phyloP scores from a whole-genome alignment of 75 land plant genomes.

The Gnetum montanum region DNA sequence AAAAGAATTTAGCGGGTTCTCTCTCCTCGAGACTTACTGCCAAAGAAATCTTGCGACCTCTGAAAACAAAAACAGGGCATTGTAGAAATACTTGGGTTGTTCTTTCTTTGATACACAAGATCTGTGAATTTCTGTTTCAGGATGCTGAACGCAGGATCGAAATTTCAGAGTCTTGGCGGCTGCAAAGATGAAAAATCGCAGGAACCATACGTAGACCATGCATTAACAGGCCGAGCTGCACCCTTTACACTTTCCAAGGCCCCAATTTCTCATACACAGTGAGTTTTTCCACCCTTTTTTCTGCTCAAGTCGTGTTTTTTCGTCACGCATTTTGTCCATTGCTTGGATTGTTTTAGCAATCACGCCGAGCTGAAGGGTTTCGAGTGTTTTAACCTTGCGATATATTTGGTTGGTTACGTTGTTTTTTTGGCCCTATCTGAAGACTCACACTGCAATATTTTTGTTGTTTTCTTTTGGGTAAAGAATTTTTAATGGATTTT shows the following conservation, averaged over 20 bases:
- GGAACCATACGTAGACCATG: not conserved
- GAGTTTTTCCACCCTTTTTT: not conserved
- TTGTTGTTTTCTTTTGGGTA: not conserved
- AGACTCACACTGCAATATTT: not conserved
- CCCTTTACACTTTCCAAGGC: not conserved
- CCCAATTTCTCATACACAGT: conserved; percentile 11
- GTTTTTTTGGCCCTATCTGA: not conserved
- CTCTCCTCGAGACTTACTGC: too few species aligned
- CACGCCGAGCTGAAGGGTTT: too few species aligned
- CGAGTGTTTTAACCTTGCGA: not conserved
- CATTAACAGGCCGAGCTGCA: conserved; percentile 6
- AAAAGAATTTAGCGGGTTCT: too few species aligned
- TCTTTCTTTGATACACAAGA: too few species aligned
- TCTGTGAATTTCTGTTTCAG: too few species aligned
- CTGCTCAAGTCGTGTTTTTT: not conserved
- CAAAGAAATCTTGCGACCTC: too few species aligned
- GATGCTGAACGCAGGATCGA: too few species aligned
- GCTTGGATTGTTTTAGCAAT: not conserved
- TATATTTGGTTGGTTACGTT: not conserved
- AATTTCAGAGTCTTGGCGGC: too few species aligned
- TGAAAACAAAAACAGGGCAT: too few species aligned
- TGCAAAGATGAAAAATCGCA: not conserved
- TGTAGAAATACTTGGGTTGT: too few species aligned
- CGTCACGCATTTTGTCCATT: not conserved
- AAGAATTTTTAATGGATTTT: not conserved